These are phyloP conservation scores for Styphnolobium japonicum DNA, from an alignment of 306 rosid species.

Conservation along the genomic window DNA sequence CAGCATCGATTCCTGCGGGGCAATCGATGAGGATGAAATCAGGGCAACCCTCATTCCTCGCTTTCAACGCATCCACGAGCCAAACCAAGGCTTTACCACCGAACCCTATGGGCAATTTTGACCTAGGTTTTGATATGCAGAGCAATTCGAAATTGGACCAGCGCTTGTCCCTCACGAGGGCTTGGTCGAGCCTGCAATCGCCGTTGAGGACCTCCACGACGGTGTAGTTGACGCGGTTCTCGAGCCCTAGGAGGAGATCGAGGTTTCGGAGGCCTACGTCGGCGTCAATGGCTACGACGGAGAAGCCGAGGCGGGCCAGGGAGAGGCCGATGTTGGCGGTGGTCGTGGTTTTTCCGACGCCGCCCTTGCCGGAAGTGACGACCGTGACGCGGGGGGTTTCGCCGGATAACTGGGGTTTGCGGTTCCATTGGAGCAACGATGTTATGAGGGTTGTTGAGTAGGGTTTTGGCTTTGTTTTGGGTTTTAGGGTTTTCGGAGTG, in stretches of 20 bases:
- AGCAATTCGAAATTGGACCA: conserved; percentile 95
- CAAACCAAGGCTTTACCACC: conserved; percentile 91
- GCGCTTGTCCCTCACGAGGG: conserved; percentile 86
- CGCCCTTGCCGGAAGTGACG: conserved; percentile 91
- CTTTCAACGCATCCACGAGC: conserved; percentile 84
- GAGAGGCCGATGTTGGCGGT: conserved; percentile 95
- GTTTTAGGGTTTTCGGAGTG: conserved; percentile 26
- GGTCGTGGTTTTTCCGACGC: conserved; percentile 94
- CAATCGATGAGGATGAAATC: conserved; percentile 89
- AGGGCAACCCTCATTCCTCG: conserved; percentile 64
- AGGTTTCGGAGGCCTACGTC: conserved; percentile 98
- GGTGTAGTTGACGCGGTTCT: conserved; percentile 94
- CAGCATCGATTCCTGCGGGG: conserved; percentile 97
- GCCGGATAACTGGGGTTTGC: conserved; percentile 89
- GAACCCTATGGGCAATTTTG: conserved; percentile 85
- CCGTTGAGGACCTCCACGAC: conserved; percentile 92
- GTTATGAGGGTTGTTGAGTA: not conserved
- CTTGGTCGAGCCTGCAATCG: conserved; percentile 95
- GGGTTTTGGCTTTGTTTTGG: conserved; percentile 38
- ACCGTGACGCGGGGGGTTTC: conserved; percentile 91
- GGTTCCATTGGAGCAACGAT: conserved; percentile 81
- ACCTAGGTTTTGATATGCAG: conserved; percentile 90
- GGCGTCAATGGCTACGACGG: conserved; percentile 94
- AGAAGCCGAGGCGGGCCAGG: conserved; percentile 87
- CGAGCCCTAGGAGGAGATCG: conserved; percentile 94